phyloP scores from a whole-genome alignment of 2,329 filamentous ascomycete species.

The Epichloe amarillans region DNA sequence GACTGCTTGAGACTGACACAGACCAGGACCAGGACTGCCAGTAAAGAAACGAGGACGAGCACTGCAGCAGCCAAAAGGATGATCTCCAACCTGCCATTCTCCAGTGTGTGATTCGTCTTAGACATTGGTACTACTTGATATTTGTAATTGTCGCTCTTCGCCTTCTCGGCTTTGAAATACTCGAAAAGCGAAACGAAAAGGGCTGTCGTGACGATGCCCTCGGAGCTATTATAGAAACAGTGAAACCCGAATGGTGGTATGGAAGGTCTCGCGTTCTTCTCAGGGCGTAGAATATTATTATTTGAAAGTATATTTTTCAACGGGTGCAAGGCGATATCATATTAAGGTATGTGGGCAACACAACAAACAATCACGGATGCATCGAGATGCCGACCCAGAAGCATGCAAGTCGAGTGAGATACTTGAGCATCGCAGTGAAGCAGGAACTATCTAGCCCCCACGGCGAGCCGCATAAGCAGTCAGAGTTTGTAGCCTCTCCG shows the following conservation, averaged over 20 bases:
- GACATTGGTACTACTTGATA: constrained; percentile 10
- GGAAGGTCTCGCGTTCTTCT: neutral
- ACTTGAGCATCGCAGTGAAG: neutral
- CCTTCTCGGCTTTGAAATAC: neutral
- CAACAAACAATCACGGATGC: neutral
- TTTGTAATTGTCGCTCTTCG: neutral
- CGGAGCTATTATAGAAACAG: neutral
- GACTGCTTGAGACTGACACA: constrained; percentile 13
- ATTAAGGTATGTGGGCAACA: neutral
- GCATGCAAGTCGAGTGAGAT: neutral
- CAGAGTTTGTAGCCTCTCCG: neutral
- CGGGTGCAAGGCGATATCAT: neutral
- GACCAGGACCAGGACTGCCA: constrained; percentile 20
- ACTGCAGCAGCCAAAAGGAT: constrained; percentile 21
- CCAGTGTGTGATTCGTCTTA: constrained; percentile 11
- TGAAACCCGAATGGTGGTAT: neutral
- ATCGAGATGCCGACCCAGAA: neutral
- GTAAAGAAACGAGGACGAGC: constrained; percentile 19
- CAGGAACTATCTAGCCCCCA: neutral
- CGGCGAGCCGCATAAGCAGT: neutral
- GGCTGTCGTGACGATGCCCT: neutral
- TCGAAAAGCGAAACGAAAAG: neutral
- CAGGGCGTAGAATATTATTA: neutral
- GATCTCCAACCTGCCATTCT: constrained; percentile 21
- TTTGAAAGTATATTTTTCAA: neutral